phyloP scores from a whole-genome alignment of 2,329 filamentous ascomycete species.

The Penicillium sp. region DNA sequence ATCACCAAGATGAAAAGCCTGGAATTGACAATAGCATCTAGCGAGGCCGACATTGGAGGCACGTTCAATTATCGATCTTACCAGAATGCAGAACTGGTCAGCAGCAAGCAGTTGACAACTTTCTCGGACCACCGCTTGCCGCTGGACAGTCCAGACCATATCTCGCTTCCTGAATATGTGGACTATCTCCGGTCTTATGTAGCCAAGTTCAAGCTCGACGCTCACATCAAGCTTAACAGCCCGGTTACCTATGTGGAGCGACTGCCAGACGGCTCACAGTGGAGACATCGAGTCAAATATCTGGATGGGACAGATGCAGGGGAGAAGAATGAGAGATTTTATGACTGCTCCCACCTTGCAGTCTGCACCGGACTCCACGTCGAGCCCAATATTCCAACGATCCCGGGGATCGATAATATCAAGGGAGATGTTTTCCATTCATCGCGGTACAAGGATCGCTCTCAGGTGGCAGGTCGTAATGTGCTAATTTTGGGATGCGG shows the following conservation, averaged over 20 bases:
- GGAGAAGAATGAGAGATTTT: background rate
- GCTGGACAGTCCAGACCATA: conserved; percentile 11
- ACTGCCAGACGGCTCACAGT: conserved; percentile 4
- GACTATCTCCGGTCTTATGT: conserved; percentile 18
- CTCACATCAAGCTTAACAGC: conserved; percentile 13
- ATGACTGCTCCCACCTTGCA: conserved; percentile 15
- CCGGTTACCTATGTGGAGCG: conserved; percentile 11
- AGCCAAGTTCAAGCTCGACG: conserved; percentile 9
- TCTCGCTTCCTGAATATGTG: conserved; percentile 16
- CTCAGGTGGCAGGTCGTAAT: conserved; percentile 14
- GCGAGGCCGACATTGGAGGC: conserved; percentile 13
- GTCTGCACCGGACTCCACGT: conserved; percentile 18
- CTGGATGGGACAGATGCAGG: conserved; percentile 2
- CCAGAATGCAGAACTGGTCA: conserved; percentile 16
- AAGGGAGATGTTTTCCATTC: conserved; percentile 18
- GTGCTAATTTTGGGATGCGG: conserved; percentile 17
- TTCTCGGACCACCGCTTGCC: conserved; percentile 20
- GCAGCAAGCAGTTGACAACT: conserved; percentile 16
- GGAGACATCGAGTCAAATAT: conserved; percentile 15
- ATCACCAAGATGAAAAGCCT: no score
- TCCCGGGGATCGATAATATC: conserved; percentile 15
- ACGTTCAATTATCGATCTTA: conserved; percentile 18
- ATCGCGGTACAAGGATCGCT: conserved; percentile 13
- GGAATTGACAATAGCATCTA: background rate
- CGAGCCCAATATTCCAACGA: conserved; percentile 14